Evolutionary conservation across 495 filamentous ascomycete genomes (phyloP), one percentile per base, ranked within the genome.

Genomic region (Niebla homalea): DNA sequence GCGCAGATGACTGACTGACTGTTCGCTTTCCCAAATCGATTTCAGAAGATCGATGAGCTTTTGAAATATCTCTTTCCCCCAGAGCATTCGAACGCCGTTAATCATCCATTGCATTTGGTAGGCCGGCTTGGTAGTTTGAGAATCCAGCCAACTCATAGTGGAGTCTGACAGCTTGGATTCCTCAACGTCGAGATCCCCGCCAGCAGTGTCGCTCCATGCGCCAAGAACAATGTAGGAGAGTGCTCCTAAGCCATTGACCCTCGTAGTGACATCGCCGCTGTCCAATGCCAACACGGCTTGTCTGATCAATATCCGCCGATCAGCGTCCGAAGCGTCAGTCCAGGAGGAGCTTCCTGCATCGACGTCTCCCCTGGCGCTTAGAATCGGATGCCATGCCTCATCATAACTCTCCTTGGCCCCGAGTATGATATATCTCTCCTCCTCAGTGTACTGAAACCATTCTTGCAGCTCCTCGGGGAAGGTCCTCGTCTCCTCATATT

Each of bases 391-490:
- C 81, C 81, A 85, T 57, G 76, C 70, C 52, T 73, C 72, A 43
- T 85, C 73, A 58, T 93, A 95, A 3, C 78, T 79, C 21, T 76
- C 65, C 58, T 85, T 86, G 32, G 83, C 80, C 36, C 77, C 71
- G 38, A 81, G 71, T 43, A 92, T 65, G 70, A 75, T 72, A 40
- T 65, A 68, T 41, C 84, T 75, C 50, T 87, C 84, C 64, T 85
- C 87, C 51, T 89, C 84, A 42, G 69, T 74, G 66, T 98, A 97
- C 43, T 80, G 75, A 64, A 98, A 98, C 90, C 89, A 97, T 66
- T 97, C 92, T 57, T 95, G 86, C 19, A 97, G 70, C 68, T 98
- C 92, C 50, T 92, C 88, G 7, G 81, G 75, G 52, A 93, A 81
- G 1, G 79, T 71, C 37, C 87, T 79, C 3, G 81, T 74, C 67